A percentile compares a stretch with the other conserved stretches of the same genome.
phyloP scores from a whole-genome alignment of 441 rosid species.

The Pelargonium fulgidum region DNA sequence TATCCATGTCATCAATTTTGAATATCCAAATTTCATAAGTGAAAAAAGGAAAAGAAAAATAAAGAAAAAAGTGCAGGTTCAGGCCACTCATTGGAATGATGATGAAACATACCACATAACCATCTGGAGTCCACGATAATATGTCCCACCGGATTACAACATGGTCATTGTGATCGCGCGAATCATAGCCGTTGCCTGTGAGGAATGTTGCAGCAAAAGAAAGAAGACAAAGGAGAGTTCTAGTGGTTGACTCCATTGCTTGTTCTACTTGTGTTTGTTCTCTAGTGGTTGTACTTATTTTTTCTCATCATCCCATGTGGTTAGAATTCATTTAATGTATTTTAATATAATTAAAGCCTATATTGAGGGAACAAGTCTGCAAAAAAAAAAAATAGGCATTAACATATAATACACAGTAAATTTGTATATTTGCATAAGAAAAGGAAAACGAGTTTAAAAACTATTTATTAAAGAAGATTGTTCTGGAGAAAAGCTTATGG shows the following conservation, averaged over 20 bases:
- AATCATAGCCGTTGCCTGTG: background rate
- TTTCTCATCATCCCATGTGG: background rate
- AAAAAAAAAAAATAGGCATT: background rate
- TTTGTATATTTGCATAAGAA: background rate
- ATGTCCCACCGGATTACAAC: constrained; percentile 3
- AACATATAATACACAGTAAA: background rate
- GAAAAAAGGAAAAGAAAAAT: background rate
- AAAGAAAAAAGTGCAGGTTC: background rate
- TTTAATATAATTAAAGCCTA: background rate
- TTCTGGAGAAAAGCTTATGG: background rate
- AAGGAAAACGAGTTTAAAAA: background rate
- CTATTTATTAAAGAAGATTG: background rate
- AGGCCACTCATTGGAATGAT: background rate
- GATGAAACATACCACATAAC: constrained; percentile 2
- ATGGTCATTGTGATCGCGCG: background rate
- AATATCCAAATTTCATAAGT: background rate
- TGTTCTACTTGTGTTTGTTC: background rate
- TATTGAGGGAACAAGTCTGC: background rate
- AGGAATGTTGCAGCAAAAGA: background rate
- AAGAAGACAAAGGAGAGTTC: background rate
- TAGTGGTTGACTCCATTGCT: constrained; percentile 9
- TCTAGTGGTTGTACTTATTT: background rate
- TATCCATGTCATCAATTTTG: background rate
- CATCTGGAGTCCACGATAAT: background rate
- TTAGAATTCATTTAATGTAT: background rate